phyloP scores from a whole-genome alignment of 1,284 basidiomycete species.

The Thecaphora frezii region DNA sequence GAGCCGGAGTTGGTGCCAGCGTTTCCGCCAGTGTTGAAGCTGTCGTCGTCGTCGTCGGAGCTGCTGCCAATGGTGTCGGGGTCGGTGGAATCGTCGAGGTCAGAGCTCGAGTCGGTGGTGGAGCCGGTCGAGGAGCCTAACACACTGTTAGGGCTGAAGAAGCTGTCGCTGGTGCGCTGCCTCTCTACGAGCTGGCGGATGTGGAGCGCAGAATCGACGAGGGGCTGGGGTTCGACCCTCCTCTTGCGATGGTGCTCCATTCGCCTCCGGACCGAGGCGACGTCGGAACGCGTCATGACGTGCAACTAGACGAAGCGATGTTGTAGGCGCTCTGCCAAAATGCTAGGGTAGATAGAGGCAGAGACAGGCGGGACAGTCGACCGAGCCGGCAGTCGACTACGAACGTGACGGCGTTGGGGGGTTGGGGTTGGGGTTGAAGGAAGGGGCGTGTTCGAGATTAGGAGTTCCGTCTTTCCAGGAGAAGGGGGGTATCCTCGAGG shows the following conservation, averaged over 20 bases:
- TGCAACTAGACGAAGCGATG: too few species aligned
- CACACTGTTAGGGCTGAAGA: conserved; percentile 14
- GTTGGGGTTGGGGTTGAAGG: too few species aligned
- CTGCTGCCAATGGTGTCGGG: conserved; percentile 1
- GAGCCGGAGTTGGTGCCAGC: conserved; percentile 7
- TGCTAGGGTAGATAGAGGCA: too few species aligned
- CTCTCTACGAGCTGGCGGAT: conserved; percentile 1
- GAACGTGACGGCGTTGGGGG: too few species aligned
- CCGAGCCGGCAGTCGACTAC: too few species aligned
- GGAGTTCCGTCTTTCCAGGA: too few species aligned
- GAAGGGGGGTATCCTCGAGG: too few species aligned
- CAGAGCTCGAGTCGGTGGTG: background rate
- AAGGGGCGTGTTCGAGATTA: too few species aligned
- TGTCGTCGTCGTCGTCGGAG: conserved; percentile 1
- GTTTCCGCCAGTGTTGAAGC: background rate
- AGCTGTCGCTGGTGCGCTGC: conserved; percentile 1
- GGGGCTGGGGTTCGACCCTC: background rate
- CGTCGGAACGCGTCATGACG: background rate
- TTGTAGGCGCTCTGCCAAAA: too few species aligned
- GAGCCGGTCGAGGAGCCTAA: background rate
- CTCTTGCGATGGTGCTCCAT: background rate
- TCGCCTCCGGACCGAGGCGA: background rate
- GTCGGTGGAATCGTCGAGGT: conserved; percentile 7
- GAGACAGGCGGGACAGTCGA: too few species aligned
- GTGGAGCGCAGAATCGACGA: background rate